These are phyloP conservation scores for Salvia rosmarinus DNA, from an alignment of 257 asterid genomes.

Conservation along the genomic window DNA sequence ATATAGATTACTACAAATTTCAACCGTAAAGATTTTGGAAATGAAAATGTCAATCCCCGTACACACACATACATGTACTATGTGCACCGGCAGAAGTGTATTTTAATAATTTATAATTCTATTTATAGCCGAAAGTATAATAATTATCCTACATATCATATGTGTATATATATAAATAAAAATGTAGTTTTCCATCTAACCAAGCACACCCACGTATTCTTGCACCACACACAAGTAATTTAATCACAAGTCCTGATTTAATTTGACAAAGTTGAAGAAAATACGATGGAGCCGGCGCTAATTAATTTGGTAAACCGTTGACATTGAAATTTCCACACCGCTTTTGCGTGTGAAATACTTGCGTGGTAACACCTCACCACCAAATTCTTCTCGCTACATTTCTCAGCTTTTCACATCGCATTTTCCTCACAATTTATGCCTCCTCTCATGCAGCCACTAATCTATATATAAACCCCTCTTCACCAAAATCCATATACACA, in stretches of 20 bases:
- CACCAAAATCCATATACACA: background rate
- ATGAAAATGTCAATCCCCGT: background rate
- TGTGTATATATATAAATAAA: no score
- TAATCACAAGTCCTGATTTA: background rate
- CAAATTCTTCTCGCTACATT: background rate
- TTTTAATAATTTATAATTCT: background rate
- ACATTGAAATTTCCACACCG: slow-evolving; percentile 39
- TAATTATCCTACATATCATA: no score
- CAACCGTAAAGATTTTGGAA: background rate
- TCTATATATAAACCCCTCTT: background rate
- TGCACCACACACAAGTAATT: slow-evolving; percentile 4
- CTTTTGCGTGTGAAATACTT: slow-evolving; percentile 43
- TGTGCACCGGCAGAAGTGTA: background rate
- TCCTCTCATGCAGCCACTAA: slow-evolving; percentile 10
- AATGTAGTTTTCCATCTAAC: background rate
- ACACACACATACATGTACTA: background rate
- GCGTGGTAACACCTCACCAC: background rate
- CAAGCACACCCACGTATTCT: background rate
- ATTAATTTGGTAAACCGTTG: slow-evolving; percentile 38
- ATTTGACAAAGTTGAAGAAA: background rate
- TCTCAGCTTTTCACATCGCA: slow-evolving; percentile 30
- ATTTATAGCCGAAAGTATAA: no score
- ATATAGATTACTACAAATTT: slow-evolving; percentile 7
- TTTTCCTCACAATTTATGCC: slow-evolving; percentile 16
- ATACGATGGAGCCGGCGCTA: slow-evolving; percentile 34